Percentiles rank a stretch among this genome's conserved stretches.
Conservation (phyloP, 169 alveolate species). For the Plasmodium yoelii region DNA sequence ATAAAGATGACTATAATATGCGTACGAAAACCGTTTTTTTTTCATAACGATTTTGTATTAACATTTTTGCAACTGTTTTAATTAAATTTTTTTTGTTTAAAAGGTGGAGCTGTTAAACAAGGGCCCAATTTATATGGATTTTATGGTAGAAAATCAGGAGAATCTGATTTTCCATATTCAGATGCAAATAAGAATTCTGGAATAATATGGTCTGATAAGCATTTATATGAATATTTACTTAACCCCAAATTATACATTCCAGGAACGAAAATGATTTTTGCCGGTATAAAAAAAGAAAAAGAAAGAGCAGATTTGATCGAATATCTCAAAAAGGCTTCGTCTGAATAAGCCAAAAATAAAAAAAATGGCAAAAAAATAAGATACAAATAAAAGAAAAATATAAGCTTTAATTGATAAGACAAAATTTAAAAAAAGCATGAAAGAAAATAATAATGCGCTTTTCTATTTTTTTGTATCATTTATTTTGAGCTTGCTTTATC, state of each 20-base stretch:
- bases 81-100: slow-evolving; percentile 10
- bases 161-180: slow-evolving; percentile 90
- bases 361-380: slow-evolving; percentile 9
- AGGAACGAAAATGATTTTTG: slow-evolving; percentile 97
- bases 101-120: slow-evolving; percentile 93
- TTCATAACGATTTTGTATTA: no score
- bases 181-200: slow-evolving; percentile 92
- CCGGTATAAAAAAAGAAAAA: slow-evolving; percentile 95
- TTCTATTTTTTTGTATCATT: neutral
- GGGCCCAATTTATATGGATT: slow-evolving; percentile 91
- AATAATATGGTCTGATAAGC: slow-evolving; percentile 93
- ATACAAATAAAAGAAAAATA: neutral
- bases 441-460: no score
- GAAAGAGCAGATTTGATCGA: slow-evolving; percentile 96
- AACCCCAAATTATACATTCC: slow-evolving; percentile 95
- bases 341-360: slow-evolving; percentile 34
- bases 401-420: no score
- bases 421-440: no score
- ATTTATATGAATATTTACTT: slow-evolving; percentile 90
- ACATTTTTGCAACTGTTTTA: no score
- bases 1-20: neutral
- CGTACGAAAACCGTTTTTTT: no score
- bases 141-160: slow-evolving; percentile 92
- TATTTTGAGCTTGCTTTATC: neutral
- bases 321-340: slow-evolving; percentile 90